Conservation (phyloP, 257 asterid genomes). For the Capsicum chinense region DNA sequence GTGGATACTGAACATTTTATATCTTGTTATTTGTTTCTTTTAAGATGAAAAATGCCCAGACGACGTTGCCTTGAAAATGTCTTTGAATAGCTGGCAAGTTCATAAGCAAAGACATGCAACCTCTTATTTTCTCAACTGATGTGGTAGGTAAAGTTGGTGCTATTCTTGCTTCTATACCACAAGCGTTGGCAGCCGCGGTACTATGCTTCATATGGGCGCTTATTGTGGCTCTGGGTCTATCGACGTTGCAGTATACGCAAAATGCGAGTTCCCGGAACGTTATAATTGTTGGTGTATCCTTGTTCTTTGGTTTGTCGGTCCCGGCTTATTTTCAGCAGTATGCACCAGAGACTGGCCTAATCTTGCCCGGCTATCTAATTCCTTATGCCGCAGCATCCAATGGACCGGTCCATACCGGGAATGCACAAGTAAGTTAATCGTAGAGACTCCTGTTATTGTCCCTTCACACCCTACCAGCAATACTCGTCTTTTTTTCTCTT, state of each 20-base stretch:
- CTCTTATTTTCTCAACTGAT: neutral
- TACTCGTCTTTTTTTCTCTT: neutral
- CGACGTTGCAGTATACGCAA: slow-evolving; percentile 75
- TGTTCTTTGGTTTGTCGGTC: slow-evolving; percentile 91
- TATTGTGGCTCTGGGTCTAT: slow-evolving; percentile 78
- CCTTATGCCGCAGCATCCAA: slow-evolving; percentile 95
- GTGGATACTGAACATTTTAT: neutral
- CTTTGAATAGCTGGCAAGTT: neutral
- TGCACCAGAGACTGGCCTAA: slow-evolving; percentile 67
- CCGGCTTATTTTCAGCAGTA: slow-evolving; percentile 94
- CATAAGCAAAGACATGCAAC: neutral
- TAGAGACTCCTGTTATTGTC: neutral
- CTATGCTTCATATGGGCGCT: slow-evolving; percentile 94
- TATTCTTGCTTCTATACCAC: slow-evolving; percentile 93
- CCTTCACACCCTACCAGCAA: neutral
- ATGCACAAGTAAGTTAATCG: slow-evolving; percentile 58
- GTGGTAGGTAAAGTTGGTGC: slow-evolving; percentile 90
- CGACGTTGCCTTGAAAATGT: neutral
- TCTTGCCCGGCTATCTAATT: slow-evolving; percentile 83
- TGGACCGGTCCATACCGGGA: slow-evolving; percentile 80
- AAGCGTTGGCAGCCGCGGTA: slow-evolving; percentile 92
- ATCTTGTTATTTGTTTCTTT: neutral
- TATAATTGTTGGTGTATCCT: slow-evolving; percentile 79
- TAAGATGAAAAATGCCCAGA: neutral
- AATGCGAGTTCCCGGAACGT: slow-evolving; percentile 82